Percentiles rank a stretch among this genome's conserved stretches.
Evolutionary conservation across 192 early-diverging fungal genomes (phyloP).

Genomic region (Mortierella alpina): DNA sequence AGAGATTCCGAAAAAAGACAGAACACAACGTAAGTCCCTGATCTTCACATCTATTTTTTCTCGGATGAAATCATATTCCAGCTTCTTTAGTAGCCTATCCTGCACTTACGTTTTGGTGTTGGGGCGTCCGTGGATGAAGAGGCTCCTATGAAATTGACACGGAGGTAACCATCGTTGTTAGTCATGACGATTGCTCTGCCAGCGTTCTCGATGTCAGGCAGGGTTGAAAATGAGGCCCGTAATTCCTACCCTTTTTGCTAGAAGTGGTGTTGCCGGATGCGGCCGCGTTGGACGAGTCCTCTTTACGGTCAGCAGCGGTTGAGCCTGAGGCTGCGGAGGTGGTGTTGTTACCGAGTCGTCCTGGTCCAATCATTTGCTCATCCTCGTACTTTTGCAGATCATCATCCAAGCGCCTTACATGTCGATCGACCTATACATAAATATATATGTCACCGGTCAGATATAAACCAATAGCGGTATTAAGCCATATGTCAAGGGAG

Average conservation of each 20-base stretch:
- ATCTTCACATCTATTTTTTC: too few relatives aligned
- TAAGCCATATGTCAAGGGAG: too few relatives aligned
- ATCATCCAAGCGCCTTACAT: conserved; percentile 90
- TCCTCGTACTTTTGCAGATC: conserved; percentile 93
- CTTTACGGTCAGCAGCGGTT: conserved; percentile 56
- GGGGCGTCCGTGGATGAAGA: conserved; percentile 33
- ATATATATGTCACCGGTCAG: background rate
- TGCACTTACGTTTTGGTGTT: conserved; percentile 53
- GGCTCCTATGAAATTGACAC: conserved; percentile 4
- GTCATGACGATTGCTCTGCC: background rate
- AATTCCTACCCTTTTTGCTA: conserved; percentile 32
- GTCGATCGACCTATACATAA: conserved; percentile 78
- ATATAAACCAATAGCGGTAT: background rate
- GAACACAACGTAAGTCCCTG: background rate
- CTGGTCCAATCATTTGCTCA: conserved; percentile 79
- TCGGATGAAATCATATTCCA: too few relatives aligned
- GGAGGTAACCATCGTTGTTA: background rate
- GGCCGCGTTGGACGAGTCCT: conserved; percentile 44
- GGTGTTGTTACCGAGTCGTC: conserved; percentile 49
- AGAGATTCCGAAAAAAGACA: background rate
- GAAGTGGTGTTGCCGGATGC: conserved; percentile 35
- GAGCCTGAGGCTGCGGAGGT: conserved; percentile 30
- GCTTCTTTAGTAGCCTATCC: background rate
- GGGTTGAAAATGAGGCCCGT: background rate
- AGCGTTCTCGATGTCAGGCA: too few relatives aligned